Evolutionary conservation across 2,329 filamentous ascomycete species (phyloP), one percentile per base, ranked within the genome.

Genomic region (Harringtonia aguacate): DNA sequence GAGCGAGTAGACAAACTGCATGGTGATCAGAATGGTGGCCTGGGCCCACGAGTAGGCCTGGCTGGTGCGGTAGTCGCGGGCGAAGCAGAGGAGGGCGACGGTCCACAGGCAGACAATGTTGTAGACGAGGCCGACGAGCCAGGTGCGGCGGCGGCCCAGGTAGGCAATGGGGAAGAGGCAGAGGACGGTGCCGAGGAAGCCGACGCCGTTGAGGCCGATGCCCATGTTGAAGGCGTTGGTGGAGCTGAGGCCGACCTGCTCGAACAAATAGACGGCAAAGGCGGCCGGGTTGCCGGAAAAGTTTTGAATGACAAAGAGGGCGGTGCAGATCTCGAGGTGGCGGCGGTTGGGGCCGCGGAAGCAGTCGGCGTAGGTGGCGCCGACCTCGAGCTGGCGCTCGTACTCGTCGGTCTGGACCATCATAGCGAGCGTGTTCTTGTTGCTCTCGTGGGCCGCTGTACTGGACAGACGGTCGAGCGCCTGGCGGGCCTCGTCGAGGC

Each of bases 321-420:
- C 10, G 38, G 45, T 44, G 36, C 42, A 24, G 39, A 50, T 46
- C 36, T 41, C 41, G 28, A 41, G 24, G 36, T 69, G 65, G 31
- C 68, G 62, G 21, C 63, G 53, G 48, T 70, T 70, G 34, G 62
- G 59, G 4, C 65, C 66, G 34, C 57, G 62, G 46, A 72, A 62
- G 31, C 66, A 69, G 47, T 73, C 68, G 8, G 56, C 5, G 48
- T 72, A 72, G 5, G 59, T 65, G 28, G 66, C 67, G 4, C 68
- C 66, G 2, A 64, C 61, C 42, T 68, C 62, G 45, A 61, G 60
- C 43, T 69, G 65, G 43, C 68, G 62, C 54, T 77, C 73, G 4
- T 74, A 58, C 46, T 67, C 63, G 46, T 76, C 71, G 0, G 75
- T 79, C 47, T 75, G 67, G 17, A 69, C 59, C 56, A 79, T 76